Evolutionary conservation across 2,329 filamentous ascomycete species (phyloP).

Genomic region (Rutstroemia sp.): DNA sequence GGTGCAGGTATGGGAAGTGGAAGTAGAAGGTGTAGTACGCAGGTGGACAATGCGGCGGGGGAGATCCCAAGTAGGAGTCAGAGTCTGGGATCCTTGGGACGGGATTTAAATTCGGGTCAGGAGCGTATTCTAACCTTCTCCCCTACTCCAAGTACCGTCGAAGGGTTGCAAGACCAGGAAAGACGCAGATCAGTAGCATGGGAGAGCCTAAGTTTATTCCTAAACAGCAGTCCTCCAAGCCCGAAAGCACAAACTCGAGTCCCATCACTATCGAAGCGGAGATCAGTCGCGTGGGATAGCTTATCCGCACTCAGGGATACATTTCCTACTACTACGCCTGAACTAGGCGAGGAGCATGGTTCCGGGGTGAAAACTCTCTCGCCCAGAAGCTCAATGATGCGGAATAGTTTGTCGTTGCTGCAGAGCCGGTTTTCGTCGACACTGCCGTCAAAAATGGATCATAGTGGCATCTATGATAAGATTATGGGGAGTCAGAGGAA

Average conservation of each 20-base stretch:
- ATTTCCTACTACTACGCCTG: background rate
- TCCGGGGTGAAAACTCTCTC: background rate
- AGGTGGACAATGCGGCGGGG: too few species aligned
- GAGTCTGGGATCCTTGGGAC: too few species aligned
- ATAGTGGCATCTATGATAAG: background rate
- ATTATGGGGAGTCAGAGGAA: background rate
- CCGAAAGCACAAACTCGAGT: background rate
- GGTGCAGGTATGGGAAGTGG: background rate
- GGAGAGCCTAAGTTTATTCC: background rate
- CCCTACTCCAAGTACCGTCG: background rate
- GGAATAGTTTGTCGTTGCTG: background rate
- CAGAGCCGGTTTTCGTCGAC: conserved; percentile 3
- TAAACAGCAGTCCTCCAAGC: background rate
- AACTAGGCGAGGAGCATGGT: too few species aligned
- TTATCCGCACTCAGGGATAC: background rate
- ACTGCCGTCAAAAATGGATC: conserved; percentile 7
- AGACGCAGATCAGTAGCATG: background rate
- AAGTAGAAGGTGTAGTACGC: background rate
- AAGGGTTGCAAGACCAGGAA: background rate
- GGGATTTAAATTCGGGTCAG: background rate
- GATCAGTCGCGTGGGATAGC: background rate
- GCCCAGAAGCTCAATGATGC: background rate
- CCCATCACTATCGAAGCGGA: background rate
- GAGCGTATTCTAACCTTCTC: background rate
- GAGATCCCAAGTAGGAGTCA: too few species aligned